Percentiles rank a stretch among this genome's conserved stretches.
Conservation (phyloP, 352 stramenopile genomes). For the Blastocystis sp. region DNA sequence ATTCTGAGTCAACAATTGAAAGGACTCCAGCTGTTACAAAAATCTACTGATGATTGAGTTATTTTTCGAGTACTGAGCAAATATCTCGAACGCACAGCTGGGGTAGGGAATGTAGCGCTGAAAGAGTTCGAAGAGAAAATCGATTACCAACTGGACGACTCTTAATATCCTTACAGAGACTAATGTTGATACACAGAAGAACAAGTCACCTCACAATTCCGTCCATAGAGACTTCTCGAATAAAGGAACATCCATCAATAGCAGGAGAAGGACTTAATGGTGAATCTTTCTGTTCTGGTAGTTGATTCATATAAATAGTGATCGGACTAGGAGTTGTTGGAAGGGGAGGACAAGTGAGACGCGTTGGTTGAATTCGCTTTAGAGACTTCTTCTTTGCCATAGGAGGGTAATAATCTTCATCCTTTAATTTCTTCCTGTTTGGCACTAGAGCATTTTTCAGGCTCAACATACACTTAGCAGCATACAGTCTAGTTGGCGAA, state of each 20-base stretch:
- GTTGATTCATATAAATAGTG: too few relatives aligned
- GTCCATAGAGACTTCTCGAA: not conserved
- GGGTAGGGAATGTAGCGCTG: not conserved
- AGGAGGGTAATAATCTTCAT: too few relatives aligned
- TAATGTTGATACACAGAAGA: not conserved
- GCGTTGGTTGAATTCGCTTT: too few relatives aligned
- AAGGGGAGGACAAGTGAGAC: too few relatives aligned
- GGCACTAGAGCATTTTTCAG: not conserved
- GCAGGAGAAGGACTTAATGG: not conserved
- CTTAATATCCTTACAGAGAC: not conserved
- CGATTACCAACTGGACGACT: not conserved
- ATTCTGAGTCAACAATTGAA: not conserved
- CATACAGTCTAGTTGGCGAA: not conserved
- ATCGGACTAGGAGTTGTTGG: too few relatives aligned
- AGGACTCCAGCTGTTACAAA: not conserved
- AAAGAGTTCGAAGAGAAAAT: not conserved
- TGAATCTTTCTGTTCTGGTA: not conserved
- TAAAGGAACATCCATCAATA: not conserved
- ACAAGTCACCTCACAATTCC: not conserved
- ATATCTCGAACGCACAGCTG: not conserved
- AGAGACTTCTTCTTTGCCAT: too few relatives aligned
- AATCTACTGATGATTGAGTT: not conserved
- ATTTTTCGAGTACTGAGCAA: not conserved
- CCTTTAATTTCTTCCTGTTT: too few relatives aligned
- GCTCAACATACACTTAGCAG: slow-evolving; percentile 23